Conservation (phyloP, 1,139 yeast species). For the Debaryomycetaceae sp. region DNA sequence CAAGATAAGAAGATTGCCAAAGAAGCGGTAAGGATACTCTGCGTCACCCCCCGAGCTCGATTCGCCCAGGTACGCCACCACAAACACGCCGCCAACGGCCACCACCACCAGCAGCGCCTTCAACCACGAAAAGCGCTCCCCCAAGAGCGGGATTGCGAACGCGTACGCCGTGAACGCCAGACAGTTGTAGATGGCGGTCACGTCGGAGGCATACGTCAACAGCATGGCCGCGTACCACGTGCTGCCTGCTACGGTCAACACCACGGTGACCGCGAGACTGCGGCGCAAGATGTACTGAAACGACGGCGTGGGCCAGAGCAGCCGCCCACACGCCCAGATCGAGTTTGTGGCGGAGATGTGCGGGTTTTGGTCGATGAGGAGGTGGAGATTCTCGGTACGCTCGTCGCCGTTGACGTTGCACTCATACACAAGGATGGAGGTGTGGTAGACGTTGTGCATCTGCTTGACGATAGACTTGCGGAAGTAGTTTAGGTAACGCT, state of each 20-base stretch:
- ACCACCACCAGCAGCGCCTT: slow-evolving; percentile 67
- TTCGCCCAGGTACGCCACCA: slow-evolving; percentile 72
- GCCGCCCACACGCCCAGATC: slow-evolving; percentile 27
- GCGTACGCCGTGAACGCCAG: slow-evolving; percentile 86
- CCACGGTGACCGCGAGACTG: slow-evolving; percentile 44
- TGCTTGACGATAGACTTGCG: slow-evolving; percentile 43
- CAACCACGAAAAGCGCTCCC: slow-evolving; percentile 60
- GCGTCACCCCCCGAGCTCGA: slow-evolving; percentile 13
- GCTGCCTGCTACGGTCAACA: slow-evolving; percentile 71
- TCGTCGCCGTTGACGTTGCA: slow-evolving; percentile 34
- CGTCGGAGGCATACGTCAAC: slow-evolving; percentile 77
- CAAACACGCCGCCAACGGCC: slow-evolving; percentile 71
- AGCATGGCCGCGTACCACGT: slow-evolving; percentile 88
- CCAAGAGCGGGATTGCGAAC: slow-evolving; percentile 71
- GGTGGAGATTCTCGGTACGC: slow-evolving; percentile 32
- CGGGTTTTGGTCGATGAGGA: slow-evolving; percentile 37
- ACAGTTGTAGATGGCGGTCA: slow-evolving; percentile 87
- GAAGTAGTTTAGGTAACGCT: slow-evolving; percentile 25
- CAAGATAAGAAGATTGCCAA: slow-evolving; percentile 71
- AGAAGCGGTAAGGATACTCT: slow-evolving; percentile 54
- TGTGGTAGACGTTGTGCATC: slow-evolving; percentile 47
- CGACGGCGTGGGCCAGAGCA: slow-evolving; percentile 42
- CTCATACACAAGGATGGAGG: slow-evolving; percentile 46
- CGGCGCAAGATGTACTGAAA: slow-evolving; percentile 43
- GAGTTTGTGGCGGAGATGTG: slow-evolving; percentile 38